Evolutionary conservation across 768 basidiomycete species (phyloP).

Genomic region (Dentipellis sp.): DNA sequence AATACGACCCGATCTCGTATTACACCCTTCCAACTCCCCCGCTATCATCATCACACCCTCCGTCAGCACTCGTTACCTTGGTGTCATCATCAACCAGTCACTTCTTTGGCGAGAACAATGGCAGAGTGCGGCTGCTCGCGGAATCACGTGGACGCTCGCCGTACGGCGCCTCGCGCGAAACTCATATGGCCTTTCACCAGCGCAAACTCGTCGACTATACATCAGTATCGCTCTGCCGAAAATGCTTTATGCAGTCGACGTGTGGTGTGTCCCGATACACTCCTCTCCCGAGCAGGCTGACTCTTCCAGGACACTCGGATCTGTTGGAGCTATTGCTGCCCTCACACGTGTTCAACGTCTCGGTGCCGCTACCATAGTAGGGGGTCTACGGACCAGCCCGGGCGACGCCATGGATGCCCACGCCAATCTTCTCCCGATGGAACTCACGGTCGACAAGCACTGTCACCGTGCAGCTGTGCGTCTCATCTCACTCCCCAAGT

Average conservation of each 20-base stretch:
- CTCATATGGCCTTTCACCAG: neutral
- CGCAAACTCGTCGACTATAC: constrained; percentile 11
- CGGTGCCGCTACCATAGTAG: constrained; percentile 13
- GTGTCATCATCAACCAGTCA: neutral
- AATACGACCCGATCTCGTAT: neutral
- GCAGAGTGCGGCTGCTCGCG: neutral
- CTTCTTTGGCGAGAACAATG: constrained; percentile 1
- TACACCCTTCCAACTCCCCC: neutral
- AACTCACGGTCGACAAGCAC: neutral
- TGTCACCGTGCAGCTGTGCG: constrained; percentile 3
- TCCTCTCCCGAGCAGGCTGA: rapidly evolving
- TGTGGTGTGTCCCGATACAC: constrained; percentile 10
- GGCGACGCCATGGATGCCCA: constrained; percentile 9
- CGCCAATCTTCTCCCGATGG: constrained; percentile 6
- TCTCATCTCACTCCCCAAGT: constrained; percentile 4
- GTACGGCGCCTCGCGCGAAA: constrained; percentile 1
- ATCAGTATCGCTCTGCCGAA: constrained; percentile 11
- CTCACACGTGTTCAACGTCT: constrained; percentile 12
- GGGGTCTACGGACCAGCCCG: constrained; percentile 8
- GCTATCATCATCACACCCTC: rapidly evolving
- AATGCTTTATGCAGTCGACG: constrained; percentile 17
- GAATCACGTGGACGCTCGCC: neutral
- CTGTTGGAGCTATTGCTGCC: neutral
- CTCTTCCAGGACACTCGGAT: neutral
- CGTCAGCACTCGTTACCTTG: neutral